These are phyloP conservation scores for Protea cynaroides DNA, from an alignment of 164 flowering plant species.

Conservation along the genomic window DNA sequence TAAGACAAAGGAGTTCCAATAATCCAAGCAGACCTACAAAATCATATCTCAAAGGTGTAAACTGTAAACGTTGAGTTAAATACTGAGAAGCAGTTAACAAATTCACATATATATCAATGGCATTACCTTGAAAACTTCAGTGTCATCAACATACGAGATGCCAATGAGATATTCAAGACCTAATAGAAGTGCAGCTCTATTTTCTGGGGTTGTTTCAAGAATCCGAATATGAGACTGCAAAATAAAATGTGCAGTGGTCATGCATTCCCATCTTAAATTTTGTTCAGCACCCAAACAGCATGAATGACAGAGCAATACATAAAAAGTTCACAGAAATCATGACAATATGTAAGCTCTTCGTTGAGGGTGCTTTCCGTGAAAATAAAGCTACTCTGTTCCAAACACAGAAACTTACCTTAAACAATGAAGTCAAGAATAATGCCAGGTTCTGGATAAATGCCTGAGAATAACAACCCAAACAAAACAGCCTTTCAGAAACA, in stretches of 20 bases:
- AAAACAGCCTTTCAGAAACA: neutral
- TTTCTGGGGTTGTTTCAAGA: constrained; percentile 66
- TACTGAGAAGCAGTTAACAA: neutral
- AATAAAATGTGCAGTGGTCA: constrained; percentile 4
- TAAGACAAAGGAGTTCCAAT: constrained; percentile 85
- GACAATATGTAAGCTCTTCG: neutral
- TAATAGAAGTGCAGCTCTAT: constrained; percentile 52
- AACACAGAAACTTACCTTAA: constrained; percentile 45
- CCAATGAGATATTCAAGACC: constrained; percentile 92
- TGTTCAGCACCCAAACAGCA: neutral
- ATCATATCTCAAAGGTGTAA: constrained; percentile 3
- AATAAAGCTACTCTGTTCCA: neutral
- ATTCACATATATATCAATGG: neutral
- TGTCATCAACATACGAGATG: constrained; percentile 96
- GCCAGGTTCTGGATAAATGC: constrained; percentile 96
- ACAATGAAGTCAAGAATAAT: constrained; percentile 90
- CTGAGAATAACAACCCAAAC: constrained; percentile 34
- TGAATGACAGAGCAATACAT: neutral
- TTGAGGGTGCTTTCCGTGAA: neutral
- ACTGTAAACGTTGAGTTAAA: neutral
- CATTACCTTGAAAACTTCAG: constrained; percentile 91
- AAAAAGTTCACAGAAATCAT: neutral
- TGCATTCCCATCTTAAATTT: neutral
- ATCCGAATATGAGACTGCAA: constrained; percentile 84
- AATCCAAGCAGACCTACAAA: constrained; percentile 90